Evolutionary conservation across 148 eudicot genomes (phyloP), one percentile per base, ranked within the genome.

Genomic region (Heliamphora exappendiculata): DNA sequence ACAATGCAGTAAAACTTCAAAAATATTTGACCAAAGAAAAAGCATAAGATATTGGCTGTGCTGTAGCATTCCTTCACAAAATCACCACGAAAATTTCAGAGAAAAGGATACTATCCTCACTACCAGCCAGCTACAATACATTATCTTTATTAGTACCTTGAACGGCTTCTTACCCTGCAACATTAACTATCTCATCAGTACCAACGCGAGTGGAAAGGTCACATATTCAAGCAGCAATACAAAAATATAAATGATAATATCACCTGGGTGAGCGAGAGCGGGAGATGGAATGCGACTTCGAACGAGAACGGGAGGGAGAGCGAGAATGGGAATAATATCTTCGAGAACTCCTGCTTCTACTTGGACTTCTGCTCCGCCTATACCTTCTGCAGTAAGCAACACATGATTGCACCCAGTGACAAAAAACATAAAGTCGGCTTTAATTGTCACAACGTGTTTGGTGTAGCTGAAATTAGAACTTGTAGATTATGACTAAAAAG

Each of bases 181-280:
- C 37, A 70, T 50, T 22, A 62, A 76, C 73, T 45, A 28, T 51
- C 59, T 70, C 65, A 55, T 65, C 12, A 67, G 53, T 60, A 37
- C 47, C 42, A 6, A 31, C 6, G 14, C 4, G 31, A 26, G 39
- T 78, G 29, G 26, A 51, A 67, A 44, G 7, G 28, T 34, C 20
- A 41, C 50, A 28, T 26, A 36, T 20, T 31, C 44, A 41, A 17
- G 65, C 28, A 9, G 20, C 41, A 41, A 41, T 39, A 66, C 31
- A 37, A 54, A 66, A 31, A 36, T 3, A 65, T 16, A 44, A 69
- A 54, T 11, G 9, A 7, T 1, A 45, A 57, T n/a, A 39, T 73
- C 69, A 90, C 97, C 97, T 85, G 44, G 98, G 94, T 36, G 98
- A 93, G 60, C 87, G 90, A 26, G 98, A 93, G 60, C 76, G 85